Base-by-base conservation (phyloP, 2,329 filamentous ascomycete genomes). In the Trichophyton verrucosum region DNA sequence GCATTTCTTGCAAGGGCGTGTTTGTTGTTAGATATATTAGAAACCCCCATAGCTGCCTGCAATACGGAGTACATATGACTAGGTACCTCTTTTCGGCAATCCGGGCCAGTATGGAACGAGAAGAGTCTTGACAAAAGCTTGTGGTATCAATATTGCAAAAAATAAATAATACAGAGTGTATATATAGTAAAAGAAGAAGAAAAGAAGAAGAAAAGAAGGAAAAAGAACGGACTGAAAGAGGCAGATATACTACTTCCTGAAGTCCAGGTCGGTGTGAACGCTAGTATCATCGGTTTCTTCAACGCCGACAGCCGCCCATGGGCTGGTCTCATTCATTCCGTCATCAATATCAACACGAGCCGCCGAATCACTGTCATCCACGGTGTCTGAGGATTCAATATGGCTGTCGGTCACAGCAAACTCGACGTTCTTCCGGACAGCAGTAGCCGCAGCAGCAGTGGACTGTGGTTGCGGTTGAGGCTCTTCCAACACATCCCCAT, bases 401-500 rank as follows among this genome's bases (percentile, higher is more conserved):
- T 46, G 1, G 11, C 61, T 57, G 20, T 60, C 53, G 4, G 22
- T 51, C n/a, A 73, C 67, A 27, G 69, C 71, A 62, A 76, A 76
- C 33, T 73, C 74, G n/a, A 76, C 74, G 59, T 71, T 73, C 63
- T 75, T 76, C 20, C 73, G 73, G 11, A 67, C 70, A 7, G 67
- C 69, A 3, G 33, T 2, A 11, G 9, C 3, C 33, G 33, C 33
- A 38, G 33, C 33, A 38, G 33, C 11, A 17, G 72, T 68, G 49
- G 70, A 68, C 3, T 69, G 69, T 9, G 27, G 5, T 7, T 68
- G 70, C 13, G 59, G 60, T 3, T 42, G 42, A 46, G 66, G 62
- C 61, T 75, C 74, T 64, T 76, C 73, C 15, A 96, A 73, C 17
- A 97, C 88, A 73, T 96, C 94, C 24, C 94, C 94, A 67, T 80